Percentiles rank a stretch among this genome's conserved stretches.
Conservation (phyloP, 179 eudicot species). For the Actinidia polygama region DNA sequence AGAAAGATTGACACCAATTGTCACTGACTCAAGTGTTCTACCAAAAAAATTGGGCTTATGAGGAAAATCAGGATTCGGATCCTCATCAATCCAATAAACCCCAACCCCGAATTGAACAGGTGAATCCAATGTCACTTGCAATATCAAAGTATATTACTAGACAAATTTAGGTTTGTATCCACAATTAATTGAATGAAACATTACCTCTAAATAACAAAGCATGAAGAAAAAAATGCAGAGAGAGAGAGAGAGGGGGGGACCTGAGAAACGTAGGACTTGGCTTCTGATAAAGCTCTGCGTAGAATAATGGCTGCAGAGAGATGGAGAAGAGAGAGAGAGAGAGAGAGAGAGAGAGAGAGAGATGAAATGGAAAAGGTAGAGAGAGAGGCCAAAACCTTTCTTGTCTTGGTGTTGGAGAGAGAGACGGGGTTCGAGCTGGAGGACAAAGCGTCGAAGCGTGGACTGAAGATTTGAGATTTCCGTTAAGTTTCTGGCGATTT, state of each 20-base stretch:
- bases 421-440: constrained; percentile 8
- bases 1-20: background rate
- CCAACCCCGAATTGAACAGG: too few species aligned
- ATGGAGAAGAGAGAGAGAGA: background rate
- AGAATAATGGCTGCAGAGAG: constrained; percentile 4
- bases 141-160: too few species aligned
- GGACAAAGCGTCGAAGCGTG: background rate
- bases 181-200: too few species aligned
- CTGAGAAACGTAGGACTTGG: constrained; percentile 15
- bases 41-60: background rate
- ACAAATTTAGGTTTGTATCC: too few species aligned
- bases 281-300: constrained; percentile 18
- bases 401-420: background rate
- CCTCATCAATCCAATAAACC: background rate
- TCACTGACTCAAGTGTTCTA: background rate
- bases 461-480: constrained; percentile 15
- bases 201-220: too few species aligned
- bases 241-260: background rate
- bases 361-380: too few species aligned
- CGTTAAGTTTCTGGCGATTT: constrained; percentile 1
- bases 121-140: too few species aligned
- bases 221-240: background rate
- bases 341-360: background rate
- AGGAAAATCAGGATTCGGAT: background rate
- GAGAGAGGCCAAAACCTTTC: background rate